Percentiles rank a stretch among this genome's conserved stretches.
These are phyloP conservation scores for Globisporangium cederbergense DNA, from an alignment of 352 stramenopile genomes.

Conservation along the genomic window DNA sequence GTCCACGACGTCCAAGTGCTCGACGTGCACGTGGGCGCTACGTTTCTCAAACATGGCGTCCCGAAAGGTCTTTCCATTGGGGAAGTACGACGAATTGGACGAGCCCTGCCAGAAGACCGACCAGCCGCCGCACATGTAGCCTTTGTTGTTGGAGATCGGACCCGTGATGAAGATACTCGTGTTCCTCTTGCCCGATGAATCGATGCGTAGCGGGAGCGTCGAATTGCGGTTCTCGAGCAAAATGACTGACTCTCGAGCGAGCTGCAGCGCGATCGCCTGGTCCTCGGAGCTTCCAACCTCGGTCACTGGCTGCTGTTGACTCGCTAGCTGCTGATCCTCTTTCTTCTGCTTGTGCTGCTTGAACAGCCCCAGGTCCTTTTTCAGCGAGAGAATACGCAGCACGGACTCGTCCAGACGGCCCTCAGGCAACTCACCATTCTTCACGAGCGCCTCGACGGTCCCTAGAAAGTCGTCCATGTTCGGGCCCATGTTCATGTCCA, in stretches of 20 bases:
- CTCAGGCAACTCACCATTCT: conserved; percentile 33
- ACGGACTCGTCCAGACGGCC: conserved; percentile 63
- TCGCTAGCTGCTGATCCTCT: conserved; percentile 6
- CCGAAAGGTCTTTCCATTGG: conserved; percentile 57
- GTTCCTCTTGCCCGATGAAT: neutral
- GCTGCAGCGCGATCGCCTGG: conserved; percentile 44
- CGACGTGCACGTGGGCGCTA: conserved; percentile 12
- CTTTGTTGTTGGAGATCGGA: conserved; percentile 61
- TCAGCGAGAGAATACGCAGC: conserved; percentile 54
- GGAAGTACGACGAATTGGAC: conserved; percentile 53
- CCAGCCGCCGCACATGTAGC: conserved; percentile 69
- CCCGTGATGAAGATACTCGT: conserved; percentile 60
- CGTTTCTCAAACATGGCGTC: conserved; percentile 29
- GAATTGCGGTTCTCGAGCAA: conserved; percentile 68
- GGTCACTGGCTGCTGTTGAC: neutral
- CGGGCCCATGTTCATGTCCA: conserved; percentile 92
- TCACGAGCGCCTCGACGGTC: conserved; percentile 53
- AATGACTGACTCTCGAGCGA: conserved; percentile 78
- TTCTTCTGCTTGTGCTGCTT: neutral
- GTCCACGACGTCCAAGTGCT: conserved; percentile 47
- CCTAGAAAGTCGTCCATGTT: conserved; percentile 44
- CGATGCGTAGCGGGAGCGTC: conserved; percentile 33
- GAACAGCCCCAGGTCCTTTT: conserved; percentile 52
- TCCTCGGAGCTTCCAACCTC: conserved; percentile 50
- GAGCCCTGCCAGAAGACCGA: conserved; percentile 69